A percentile compares a stretch with the other conserved stretches of the same genome.
Evolutionary conservation across 148 eudicot genomes (phyloP).

Genomic region (Talinum fruticosum): DNA sequence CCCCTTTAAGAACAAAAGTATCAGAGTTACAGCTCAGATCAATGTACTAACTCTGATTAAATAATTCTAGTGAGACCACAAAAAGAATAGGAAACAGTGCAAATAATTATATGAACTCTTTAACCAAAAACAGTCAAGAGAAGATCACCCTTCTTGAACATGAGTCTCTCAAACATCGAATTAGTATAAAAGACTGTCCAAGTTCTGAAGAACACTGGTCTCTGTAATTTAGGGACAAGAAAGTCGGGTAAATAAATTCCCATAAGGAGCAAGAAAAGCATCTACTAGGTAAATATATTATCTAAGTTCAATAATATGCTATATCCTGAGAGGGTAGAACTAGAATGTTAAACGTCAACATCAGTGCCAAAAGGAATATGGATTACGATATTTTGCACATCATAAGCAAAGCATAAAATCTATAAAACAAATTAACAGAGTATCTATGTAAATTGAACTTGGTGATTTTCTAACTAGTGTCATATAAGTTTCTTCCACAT

Average conservation of each 20-base stretch:
- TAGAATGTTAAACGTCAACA: background rate
- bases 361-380: background rate
- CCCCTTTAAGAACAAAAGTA: constrained; percentile 1
- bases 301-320: background rate
- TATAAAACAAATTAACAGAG: background rate
- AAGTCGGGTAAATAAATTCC: background rate
- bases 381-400: background rate
- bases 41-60: background rate
- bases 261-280: background rate
- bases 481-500: background rate
- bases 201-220: background rate
- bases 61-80: background rate
- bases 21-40: background rate
- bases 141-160: background rate
- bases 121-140: background rate
- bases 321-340: background rate
- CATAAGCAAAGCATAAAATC: background rate
- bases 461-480: background rate
- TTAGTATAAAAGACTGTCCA: no score
- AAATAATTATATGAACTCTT: background rate
- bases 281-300: background rate
- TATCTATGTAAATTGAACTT: background rate
- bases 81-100: no score
- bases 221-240: background rate
- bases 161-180: background rate